Conservation (phyloP, 2,329 filamentous ascomycete genomes). For the Pseudogymnoascus sp. region DNA sequence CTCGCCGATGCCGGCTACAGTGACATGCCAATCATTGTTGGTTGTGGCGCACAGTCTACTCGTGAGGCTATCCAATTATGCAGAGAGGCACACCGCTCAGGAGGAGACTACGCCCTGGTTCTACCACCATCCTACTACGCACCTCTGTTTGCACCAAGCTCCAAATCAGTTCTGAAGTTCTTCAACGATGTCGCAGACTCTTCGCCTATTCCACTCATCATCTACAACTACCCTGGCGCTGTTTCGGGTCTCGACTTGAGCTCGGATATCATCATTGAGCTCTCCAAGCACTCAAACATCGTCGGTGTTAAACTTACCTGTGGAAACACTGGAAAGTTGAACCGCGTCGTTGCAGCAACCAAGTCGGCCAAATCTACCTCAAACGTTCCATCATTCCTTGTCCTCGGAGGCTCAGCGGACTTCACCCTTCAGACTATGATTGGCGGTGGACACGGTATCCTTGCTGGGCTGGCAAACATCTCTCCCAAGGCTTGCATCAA, state of each 20-base stretch:
- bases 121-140: constrained; percentile 63
- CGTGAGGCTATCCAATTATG: constrained; percentile 58
- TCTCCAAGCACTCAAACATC: constrained; percentile 76
- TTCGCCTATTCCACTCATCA: constrained; percentile 67
- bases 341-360: constrained; percentile 46
- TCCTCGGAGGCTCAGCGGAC: constrained; percentile 65
- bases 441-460: constrained; percentile 62
- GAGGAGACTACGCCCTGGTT: constrained; percentile 59
- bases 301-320: constrained; percentile 88
- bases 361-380: constrained; percentile 48
- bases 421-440: constrained; percentile 64
- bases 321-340: constrained; percentile 62
- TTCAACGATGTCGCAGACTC: constrained; percentile 55
- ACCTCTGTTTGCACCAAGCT: constrained; percentile 46
- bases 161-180: constrained; percentile 48
- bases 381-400: constrained; percentile 51
- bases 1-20: constrained; percentile 50
- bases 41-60: constrained; percentile 57
- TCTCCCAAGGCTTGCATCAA: constrained; percentile 57
- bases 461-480: constrained; percentile 65
- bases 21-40: constrained; percentile 56
- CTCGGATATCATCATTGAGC: constrained; percentile 73
- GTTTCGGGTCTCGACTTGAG: constrained; percentile 84
- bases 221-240: constrained; percentile 89
- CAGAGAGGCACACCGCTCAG: constrained; percentile 51